Evolutionary conservation across 148 eudicot genomes (phyloP).

Genomic region (Amaranthus hypochondriacus): DNA sequence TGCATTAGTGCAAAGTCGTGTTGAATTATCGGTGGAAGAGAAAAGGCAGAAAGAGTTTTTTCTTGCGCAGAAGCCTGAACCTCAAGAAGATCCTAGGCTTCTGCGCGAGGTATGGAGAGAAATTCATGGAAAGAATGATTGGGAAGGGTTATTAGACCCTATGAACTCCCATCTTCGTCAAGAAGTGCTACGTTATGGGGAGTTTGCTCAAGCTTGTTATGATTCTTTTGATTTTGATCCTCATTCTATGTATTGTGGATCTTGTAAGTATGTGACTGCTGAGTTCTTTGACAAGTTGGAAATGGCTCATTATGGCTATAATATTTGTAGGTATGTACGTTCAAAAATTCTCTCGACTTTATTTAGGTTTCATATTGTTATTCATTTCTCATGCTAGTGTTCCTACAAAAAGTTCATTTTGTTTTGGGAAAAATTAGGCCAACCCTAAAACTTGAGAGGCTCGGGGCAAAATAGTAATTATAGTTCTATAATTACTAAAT

Average conservation of each 20-base stretch:
- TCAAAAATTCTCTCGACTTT: neutral
- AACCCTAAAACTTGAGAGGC: too few species aligned
- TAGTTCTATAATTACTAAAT: too few species aligned
- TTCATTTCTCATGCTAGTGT: neutral
- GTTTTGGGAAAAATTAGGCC: too few species aligned
- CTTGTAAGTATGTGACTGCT: slow-evolving; percentile 52
- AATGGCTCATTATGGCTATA: slow-evolving; percentile 57
- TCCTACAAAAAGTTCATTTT: too few species aligned
- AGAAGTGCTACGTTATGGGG: slow-evolving; percentile 75
- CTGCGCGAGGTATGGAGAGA: slow-evolving; percentile 57
- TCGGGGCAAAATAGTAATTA: too few species aligned
- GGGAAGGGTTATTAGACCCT: slow-evolving; percentile 71
- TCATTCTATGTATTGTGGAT: slow-evolving; percentile 81
- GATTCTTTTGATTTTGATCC: slow-evolving; percentile 89
- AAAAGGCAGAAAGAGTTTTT: slow-evolving; percentile 8
- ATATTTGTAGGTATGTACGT: slow-evolving; percentile 41
- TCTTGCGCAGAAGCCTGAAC: slow-evolving; percentile 7
- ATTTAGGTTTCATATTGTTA: neutral
- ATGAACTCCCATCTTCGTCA: slow-evolving; percentile 58
- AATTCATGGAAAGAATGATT: slow-evolving; percentile 56
- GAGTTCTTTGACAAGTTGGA: slow-evolving; percentile 59
- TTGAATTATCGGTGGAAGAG: neutral
- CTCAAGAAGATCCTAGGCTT: slow-evolving; percentile 34
- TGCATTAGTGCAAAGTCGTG: neutral
- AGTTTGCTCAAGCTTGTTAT: slow-evolving; percentile 77